phyloP scores from a whole-genome alignment of 371 early-diverging fungal genomes.

The Rhizopus sp. region DNA sequence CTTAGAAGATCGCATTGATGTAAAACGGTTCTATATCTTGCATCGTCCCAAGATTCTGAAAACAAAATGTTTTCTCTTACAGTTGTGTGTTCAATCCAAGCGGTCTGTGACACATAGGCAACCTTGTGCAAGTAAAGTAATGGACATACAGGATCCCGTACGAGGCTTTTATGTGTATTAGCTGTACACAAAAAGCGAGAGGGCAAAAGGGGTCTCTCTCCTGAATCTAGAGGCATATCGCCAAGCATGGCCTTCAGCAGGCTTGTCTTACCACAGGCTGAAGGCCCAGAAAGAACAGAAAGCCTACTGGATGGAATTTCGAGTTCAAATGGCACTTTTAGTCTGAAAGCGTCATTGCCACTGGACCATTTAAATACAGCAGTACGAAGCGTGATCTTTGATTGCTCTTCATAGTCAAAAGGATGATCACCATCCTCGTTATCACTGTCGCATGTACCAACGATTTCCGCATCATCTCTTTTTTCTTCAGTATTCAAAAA shows the following conservation, averaged over 20 bases:
- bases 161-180: not conserved
- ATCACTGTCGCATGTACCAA: not conserved
- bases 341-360: constrained; percentile 6
- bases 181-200: constrained; percentile 18
- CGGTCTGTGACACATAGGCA: constrained; percentile 74
- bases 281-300: constrained; percentile 63
- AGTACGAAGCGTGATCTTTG: constrained; percentile 24
- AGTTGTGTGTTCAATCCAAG: constrained; percentile 82
- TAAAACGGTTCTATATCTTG: constrained; percentile 67
- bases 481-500: constrained; percentile 47
- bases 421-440: not conserved
- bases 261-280: constrained; percentile 70
- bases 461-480: constrained; percentile 1
- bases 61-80: constrained; percentile 86
- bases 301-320: constrained; percentile 61
- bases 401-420: constrained; percentile 18
- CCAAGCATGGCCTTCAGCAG: constrained; percentile 70
- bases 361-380: constrained; percentile 30
- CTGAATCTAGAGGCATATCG: constrained; percentile 53
- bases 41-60: constrained; percentile 66
- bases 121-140: constrained; percentile 38
- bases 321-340: constrained; percentile 28
- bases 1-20: constrained; percentile 66
- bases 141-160: constrained; percentile 18
- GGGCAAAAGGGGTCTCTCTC: constrained; percentile 42